These are phyloP conservation scores for Pochonia chlamydosporia DNA, from an alignment of 2,329 filamentous ascomycete species.

Conservation along the genomic window DNA sequence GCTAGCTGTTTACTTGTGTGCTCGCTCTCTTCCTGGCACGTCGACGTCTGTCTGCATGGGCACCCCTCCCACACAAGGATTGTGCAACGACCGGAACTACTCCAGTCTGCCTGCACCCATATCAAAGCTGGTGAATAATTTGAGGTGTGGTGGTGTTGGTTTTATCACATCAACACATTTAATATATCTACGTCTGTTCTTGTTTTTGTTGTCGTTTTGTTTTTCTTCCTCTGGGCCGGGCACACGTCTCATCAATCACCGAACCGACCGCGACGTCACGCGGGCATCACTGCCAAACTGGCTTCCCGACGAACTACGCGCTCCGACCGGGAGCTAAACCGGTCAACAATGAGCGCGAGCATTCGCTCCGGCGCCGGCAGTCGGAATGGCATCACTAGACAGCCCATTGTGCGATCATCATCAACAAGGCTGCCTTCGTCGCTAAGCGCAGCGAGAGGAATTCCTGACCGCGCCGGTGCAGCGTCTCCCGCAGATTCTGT, in stretches of 20 bases:
- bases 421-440: slow-evolving; percentile 5
- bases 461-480: slow-evolving; percentile 7
- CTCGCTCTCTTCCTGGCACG: not conserved
- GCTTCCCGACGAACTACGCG: slow-evolving; percentile 11
- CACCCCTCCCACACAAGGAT: slow-evolving; percentile 5
- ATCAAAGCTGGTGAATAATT: not conserved
- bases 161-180: not conserved
- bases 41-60: slow-evolving; percentile 1
- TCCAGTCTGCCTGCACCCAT: not conserved
- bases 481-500: slow-evolving; percentile 62
- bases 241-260: not conserved
- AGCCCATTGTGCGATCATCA: slow-evolving; percentile 4
- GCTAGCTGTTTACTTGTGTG: slow-evolving; percentile 1
- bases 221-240: not conserved
- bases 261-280: not conserved
- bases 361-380: slow-evolving; percentile 4
- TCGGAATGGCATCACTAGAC: slow-evolving; percentile 3
- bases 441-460: slow-evolving; percentile 2
- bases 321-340: slow-evolving; percentile 9
- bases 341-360: slow-evolving; percentile 6
- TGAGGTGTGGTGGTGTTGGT: not conserved
- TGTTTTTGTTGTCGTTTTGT: too few species aligned
- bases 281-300: slow-evolving; percentile 4
- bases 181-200: not conserved
- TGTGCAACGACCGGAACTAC: slow-evolving; percentile 1